Evolutionary conservation across 1,139 yeast species (phyloP).

Genomic region (Hanseniaspora gamundiae): DNA sequence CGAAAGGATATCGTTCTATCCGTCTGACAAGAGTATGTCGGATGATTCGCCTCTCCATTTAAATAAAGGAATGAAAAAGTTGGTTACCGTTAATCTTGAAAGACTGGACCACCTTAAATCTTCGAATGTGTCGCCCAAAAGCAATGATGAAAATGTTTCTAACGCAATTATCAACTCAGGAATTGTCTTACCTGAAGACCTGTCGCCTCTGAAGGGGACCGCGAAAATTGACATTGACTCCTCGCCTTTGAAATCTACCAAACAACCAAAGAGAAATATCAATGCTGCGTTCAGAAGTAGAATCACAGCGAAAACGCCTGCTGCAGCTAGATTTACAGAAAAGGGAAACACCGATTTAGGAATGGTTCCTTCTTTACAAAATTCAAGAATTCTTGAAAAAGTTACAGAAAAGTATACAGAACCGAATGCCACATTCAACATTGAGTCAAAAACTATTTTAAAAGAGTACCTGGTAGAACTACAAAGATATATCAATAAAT

Average conservation of each 20-base stretch:
- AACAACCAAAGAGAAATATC: not conserved
- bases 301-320: not conserved
- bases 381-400: not conserved
- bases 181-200: not conserved
- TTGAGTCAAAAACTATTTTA: slow-evolving; percentile 10
- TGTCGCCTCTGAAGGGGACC: not conserved
- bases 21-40: no score
- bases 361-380: not conserved
- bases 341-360: not conserved
- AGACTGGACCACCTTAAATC: not conserved
- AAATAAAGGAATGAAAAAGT: no score
- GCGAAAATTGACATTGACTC: not conserved
- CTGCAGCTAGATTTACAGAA: not conserved
- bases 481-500: slow-evolving; percentile 17
- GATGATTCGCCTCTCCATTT: no score
- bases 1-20: no score
- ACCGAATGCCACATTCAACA: not conserved
- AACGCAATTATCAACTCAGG: not conserved
- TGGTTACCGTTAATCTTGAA: no score
- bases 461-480: slow-evolving; percentile 17
- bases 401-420: not conserved
- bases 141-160: not conserved
- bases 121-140: not conserved
- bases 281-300: not conserved
- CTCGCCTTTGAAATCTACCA: not conserved